phyloP scores from a whole-genome alignment of 768 basidiomycete species.

The Paxillus ammoniavirescens region DNA sequence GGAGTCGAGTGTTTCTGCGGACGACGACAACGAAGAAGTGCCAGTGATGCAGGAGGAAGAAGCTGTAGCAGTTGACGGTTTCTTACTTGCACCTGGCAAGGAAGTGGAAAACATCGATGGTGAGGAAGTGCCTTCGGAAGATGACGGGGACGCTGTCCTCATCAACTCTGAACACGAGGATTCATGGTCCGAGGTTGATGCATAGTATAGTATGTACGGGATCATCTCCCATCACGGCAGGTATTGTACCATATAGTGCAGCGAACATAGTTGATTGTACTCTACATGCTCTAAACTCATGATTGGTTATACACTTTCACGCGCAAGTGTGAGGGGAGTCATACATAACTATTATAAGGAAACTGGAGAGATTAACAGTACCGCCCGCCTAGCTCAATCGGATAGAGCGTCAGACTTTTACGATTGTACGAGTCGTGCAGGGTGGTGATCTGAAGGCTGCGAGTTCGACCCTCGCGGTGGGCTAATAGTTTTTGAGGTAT shows the following conservation, averaged over 20 bases:
- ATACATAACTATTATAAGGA: no score
- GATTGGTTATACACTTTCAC: no score
- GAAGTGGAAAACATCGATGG: no score
- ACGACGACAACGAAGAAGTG: neutral
- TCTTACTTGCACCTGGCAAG: constrained; percentile 29
- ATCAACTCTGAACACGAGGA: constrained; percentile 9
- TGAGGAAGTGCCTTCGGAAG: neutral
- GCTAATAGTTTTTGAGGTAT: constrained; percentile 35
- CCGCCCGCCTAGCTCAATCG: constrained; percentile 51
- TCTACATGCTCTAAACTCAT: no score
- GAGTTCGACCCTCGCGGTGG: constrained; percentile 66
- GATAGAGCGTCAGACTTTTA: constrained; percentile 60
- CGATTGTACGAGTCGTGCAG: constrained; percentile 24
- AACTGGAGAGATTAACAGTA: neutral
- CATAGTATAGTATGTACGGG: neutral
- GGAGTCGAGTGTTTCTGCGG: neutral
- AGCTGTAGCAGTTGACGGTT: constrained; percentile 12
- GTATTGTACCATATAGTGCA: neutral
- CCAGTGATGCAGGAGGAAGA: neutral
- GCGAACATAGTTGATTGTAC: neutral
- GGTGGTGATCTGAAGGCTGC: constrained; percentile 52
- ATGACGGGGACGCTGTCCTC: constrained; percentile 17
- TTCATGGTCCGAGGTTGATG: constrained; percentile 42
- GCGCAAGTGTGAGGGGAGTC: no score
- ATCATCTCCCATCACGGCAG: neutral